These are phyloP conservation scores for Termitomyces eurrhizus DNA, from an alignment of 768 basidiomycete species.

Conservation along the genomic window DNA sequence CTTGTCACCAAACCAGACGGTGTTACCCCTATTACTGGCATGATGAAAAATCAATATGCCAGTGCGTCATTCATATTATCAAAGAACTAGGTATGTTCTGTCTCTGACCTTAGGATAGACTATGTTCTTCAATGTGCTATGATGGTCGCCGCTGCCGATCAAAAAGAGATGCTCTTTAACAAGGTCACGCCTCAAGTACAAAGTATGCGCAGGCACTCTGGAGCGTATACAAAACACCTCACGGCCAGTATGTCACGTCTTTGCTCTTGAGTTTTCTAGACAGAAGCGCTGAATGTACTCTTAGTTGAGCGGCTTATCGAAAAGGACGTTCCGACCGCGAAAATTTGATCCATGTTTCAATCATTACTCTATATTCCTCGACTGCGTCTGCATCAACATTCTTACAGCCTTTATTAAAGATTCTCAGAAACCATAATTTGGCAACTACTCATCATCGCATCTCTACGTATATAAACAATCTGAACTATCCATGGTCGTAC, in stretches of 20 bases:
- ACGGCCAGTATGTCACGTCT: constrained; percentile 59
- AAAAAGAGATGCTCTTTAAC: constrained; percentile 60
- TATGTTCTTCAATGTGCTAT: constrained; percentile 85
- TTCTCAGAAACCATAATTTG: constrained; percentile 1
- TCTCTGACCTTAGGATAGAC: constrained; percentile 39
- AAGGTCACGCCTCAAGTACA: constrained; percentile 65
- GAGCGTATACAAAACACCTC: constrained; percentile 77
- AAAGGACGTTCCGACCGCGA: constrained; percentile 33
- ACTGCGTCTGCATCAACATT: constrained; percentile 14
- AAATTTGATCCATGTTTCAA: constrained; percentile 11
- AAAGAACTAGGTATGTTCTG: background rate
- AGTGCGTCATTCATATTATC: constrained; percentile 46
- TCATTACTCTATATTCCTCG: background rate
- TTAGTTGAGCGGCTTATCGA: constrained; percentile 70
- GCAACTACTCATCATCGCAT: background rate
- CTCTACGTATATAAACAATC: constrained; percentile 11
- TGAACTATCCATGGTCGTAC: constrained; percentile 26
- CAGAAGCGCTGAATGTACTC: constrained; percentile 8
- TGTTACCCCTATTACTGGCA: constrained; percentile 60
- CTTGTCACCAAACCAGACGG: constrained; percentile 63
- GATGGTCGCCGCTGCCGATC: constrained; percentile 62
- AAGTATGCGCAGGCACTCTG: constrained; percentile 68
- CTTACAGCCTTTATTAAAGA: constrained; percentile 10
- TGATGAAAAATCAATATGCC: constrained; percentile 88
- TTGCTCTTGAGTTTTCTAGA: background rate